phyloP scores from a whole-genome alignment of 768 basidiomycete genomes.

The Amanita phalloides region DNA sequence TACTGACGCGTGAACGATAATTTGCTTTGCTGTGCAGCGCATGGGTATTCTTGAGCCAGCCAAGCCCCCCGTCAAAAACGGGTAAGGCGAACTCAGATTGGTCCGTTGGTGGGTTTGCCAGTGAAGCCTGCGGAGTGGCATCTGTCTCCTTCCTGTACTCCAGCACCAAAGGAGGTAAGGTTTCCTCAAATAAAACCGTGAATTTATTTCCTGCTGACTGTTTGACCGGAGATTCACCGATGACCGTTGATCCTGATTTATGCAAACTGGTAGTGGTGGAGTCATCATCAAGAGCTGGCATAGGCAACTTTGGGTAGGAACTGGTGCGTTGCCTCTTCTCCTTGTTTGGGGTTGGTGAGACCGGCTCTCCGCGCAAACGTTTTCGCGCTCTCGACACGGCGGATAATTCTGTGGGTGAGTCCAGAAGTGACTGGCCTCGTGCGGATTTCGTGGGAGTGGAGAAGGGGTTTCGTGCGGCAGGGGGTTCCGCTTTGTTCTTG shows the following conservation, averaged over 20 bases:
- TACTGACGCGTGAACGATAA: neutral
- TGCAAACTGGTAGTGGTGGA: constrained; percentile 20
- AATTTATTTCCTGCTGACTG: constrained; percentile 48
- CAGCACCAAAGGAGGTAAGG: constrained; percentile 7
- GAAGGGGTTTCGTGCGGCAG: neutral
- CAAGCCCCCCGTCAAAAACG: constrained; percentile 2
- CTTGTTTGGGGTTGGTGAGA: constrained; percentile 75
- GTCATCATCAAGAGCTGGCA: constrained; percentile 23
- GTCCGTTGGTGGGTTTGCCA: neutral
- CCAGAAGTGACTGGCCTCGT: neutral
- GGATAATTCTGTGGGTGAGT: neutral
- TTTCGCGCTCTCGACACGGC: constrained; percentile 66
- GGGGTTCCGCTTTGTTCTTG: constrained; percentile 24
- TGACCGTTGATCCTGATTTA: constrained; percentile 32
- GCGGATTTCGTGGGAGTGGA: neutral
- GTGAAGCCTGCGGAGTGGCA: neutral
- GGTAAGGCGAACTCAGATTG: neutral
- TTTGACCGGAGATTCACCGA: constrained; percentile 68
- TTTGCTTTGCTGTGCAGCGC: neutral
- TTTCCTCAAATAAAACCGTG: constrained; percentile 55
- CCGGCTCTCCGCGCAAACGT: constrained; percentile 71
- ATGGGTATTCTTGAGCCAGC: constrained; percentile 1
- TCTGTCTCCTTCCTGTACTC: constrained; percentile 1
- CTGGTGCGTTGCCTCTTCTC: constrained; percentile 56
- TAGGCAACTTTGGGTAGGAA: constrained; percentile 27